phyloP scores from a whole-genome alignment of 1,139 yeast species.

The Kodamaea anthophila region DNA sequence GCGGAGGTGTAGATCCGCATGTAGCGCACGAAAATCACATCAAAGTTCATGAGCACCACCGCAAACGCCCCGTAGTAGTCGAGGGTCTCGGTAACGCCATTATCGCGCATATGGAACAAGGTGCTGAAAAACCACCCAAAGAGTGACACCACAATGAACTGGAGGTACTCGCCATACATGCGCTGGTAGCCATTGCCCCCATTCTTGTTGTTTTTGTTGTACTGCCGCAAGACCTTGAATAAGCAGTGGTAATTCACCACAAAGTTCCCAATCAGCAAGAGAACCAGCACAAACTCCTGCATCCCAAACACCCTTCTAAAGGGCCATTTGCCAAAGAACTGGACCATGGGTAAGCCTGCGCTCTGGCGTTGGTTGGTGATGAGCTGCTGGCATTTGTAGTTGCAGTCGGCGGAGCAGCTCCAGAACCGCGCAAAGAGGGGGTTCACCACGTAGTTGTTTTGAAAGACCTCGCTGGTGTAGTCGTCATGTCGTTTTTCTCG shows the following conservation, averaged over 20 bases:
- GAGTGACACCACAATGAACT: constrained; percentile 24
- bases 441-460: constrained; percentile 7
- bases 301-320: constrained; percentile 32
- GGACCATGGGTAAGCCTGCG: constrained; percentile 25
- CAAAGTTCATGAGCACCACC: constrained; percentile 34
- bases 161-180: constrained; percentile 30
- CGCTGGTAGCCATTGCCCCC: constrained; percentile 11
- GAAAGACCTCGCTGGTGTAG: constrained; percentile 3
- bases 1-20: constrained; percentile 19
- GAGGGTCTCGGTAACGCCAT: constrained; percentile 33
- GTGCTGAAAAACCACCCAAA: constrained; percentile 38
- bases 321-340: constrained; percentile 46
- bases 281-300: constrained; percentile 32
- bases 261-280: constrained; percentile 37
- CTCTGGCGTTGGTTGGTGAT: constrained; percentile 22
- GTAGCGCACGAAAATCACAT: constrained; percentile 28
- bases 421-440: constrained; percentile 15
- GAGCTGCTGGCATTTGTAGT: constrained; percentile 37
- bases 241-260: constrained; percentile 29
- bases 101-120: constrained; percentile 37
- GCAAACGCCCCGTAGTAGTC: constrained; percentile 43
- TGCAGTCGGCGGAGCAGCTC: constrained; percentile 37
- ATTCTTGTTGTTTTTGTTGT: constrained; percentile 15
- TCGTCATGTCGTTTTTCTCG: constrained; percentile 1
- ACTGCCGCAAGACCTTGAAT: constrained; percentile 22